phyloP scores from a whole-genome alignment of 768 basidiomycete species.

The Serpula lacrymans region DNA sequence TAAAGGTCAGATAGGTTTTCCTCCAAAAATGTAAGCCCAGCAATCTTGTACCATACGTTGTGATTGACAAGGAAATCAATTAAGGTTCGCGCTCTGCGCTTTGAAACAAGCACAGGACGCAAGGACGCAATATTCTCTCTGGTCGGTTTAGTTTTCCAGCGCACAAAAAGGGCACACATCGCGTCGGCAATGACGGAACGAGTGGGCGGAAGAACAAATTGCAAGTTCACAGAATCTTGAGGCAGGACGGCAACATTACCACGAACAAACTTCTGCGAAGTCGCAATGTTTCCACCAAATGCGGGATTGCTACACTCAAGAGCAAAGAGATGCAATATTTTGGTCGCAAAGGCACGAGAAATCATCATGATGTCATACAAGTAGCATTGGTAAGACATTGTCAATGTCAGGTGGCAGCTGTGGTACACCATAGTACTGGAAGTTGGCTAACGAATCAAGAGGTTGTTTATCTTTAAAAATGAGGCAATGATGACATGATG shows the following conservation, averaged over 20 bases:
- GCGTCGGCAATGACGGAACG: conserved; percentile 9
- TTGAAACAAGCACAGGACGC: not conserved
- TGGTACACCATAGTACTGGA: too few species aligned
- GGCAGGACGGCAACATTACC: conserved; percentile 13
- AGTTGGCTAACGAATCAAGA: too few species aligned
- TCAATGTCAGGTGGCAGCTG: too few species aligned
- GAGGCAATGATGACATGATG: too few species aligned
- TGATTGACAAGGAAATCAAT: not conserved
- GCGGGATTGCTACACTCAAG: too few species aligned
- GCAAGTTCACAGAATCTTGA: conserved; percentile 5
- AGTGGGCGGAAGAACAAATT: not conserved
- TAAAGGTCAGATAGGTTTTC: not conserved
- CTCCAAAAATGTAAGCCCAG: not conserved
- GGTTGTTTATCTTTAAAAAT: too few species aligned
- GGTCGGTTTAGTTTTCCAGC: not conserved
- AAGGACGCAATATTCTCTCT: not conserved
- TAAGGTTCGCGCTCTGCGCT: not conserved
- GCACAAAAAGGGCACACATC: conserved; percentile 15
- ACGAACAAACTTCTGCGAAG: conserved; percentile 5
- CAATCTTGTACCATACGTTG: not conserved
- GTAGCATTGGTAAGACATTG: too few species aligned
- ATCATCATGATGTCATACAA: too few species aligned
- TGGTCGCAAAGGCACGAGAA: too few species aligned
- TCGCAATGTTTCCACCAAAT: too few species aligned
- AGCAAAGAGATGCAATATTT: too few species aligned